Base-by-base conservation (phyloP, 805 yeast genomes). In the Pachysolen tannophilus region DNA sequence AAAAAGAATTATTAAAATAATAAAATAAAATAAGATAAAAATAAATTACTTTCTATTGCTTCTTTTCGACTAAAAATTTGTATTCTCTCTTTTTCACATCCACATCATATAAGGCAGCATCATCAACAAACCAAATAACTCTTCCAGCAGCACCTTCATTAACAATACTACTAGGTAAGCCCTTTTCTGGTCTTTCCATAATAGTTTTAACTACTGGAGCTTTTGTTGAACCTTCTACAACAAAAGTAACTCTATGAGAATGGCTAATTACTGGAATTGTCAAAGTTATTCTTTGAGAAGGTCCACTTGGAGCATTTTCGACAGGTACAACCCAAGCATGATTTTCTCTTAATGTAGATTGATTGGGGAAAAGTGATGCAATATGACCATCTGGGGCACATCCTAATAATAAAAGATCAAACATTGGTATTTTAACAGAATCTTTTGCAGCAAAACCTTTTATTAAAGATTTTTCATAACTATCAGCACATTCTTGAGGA, bases 321-420 rank as follows among this genome's bases (percentile, higher is more conserved):
- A 90, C 94, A 1, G 97, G 94, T 18, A 85, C 82, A 43, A 88
- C 88, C 97, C 97, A 90, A 2, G 97, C 97, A 46, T 82, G 71
- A 42, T 80, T 74, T 56, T 90, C 98, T 52, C 97, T 72, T 45
- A 90, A 65, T 37, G 83, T 81, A 46, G 84, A 92, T 51, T 84
- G 92, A 53, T 82, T 81, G 16, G 98, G 98, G 67, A 90, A 90
- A 37, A 90, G 70, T n/a, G 95, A 86, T 34, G 96, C 95, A 52
- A 86, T 84, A 58, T 90, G 98, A 16, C 98, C 98, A 58, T 90
- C 98, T 3, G 97, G 97, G 1, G 98, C 98, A 67, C 97, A 90
- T 18, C 98, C 98, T 40, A 92, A 67, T 45, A 92, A 65, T 43
- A 92, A 72, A 35, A 92, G 63, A 58, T 92, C 97, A 61, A 92